phyloP scores from a whole-genome alignment of 306 rosid genomes.

The Hylodesmum podocarpum region DNA sequence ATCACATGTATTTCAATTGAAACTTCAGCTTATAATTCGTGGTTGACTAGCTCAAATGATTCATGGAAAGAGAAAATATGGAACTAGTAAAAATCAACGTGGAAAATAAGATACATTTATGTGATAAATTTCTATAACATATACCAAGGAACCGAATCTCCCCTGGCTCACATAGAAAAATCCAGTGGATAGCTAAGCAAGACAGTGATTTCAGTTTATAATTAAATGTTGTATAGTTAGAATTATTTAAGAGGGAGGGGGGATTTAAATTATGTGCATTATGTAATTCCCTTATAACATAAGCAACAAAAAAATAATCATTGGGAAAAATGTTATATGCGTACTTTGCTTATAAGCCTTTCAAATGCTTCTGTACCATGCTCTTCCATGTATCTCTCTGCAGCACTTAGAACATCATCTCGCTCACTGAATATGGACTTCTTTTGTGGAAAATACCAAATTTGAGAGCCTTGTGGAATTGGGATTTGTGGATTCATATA shows the following conservation, averaged over 20 bases:
- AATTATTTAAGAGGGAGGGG: not conserved
- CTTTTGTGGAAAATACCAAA: slow-evolving; percentile 84
- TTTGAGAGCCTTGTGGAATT: slow-evolving; percentile 40
- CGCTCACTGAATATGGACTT: slow-evolving; percentile 50
- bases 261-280: not conserved
- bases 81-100: not conserved
- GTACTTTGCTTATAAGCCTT: slow-evolving; percentile 76
- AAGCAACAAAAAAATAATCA: not conserved
- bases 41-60: not conserved
- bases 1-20: not conserved
- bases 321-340: not conserved
- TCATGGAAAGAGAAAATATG: not conserved
- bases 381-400: slow-evolving; percentile 74
- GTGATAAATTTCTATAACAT: not conserved
- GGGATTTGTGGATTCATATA: slow-evolving; percentile 76
- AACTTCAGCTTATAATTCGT: not conserved
- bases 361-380: slow-evolving; percentile 84
- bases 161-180: not conserved
- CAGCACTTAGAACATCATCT: slow-evolving; percentile 79
- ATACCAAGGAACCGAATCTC: not conserved
- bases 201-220: not conserved
- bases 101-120: not conserved
- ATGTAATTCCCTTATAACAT: not conserved
- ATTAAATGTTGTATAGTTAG: not conserved
- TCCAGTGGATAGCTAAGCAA: no score